A percentile compares a stretch with the other conserved stretches of the same genome.
phyloP scores from a whole-genome alignment of 768 basidiomycete species.

The Hygrophoropsis aurantiaca region DNA sequence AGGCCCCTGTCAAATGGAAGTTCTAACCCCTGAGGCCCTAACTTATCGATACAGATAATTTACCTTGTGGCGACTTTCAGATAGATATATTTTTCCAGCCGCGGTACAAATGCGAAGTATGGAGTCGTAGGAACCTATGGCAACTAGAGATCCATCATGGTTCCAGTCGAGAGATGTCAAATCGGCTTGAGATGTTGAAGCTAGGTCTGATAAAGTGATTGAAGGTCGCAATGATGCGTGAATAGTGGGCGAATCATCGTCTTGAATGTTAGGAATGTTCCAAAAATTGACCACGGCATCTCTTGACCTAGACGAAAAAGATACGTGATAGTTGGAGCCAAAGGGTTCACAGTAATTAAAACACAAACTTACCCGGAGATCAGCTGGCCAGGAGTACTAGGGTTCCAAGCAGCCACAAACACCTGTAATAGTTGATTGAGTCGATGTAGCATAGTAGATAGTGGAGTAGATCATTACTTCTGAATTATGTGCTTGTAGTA shows the following conservation, averaged over 20 bases:
- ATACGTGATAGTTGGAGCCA: slow-evolving; percentile 5
- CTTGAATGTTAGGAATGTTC: slow-evolving; percentile 50
- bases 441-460: neutral
- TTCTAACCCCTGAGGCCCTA: too few species aligned
- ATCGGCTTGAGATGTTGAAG: slow-evolving; percentile 52
- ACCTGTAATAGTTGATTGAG: slow-evolving; percentile 46
- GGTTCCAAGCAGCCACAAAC: slow-evolving; percentile 82
- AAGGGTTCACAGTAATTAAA: neutral
- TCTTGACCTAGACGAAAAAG: slow-evolving; percentile 54
- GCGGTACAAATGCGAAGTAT: slow-evolving; percentile 66
- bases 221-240: slow-evolving; percentile 33
- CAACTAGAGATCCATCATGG: slow-evolving; percentile 66
- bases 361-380: slow-evolving; percentile 64
- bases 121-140: slow-evolving; percentile 77
- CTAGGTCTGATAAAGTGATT: slow-evolving; percentile 48
- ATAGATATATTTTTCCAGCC: slow-evolving; percentile 62
- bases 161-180: slow-evolving; percentile 81
- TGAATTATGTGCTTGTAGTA: slow-evolving; percentile 59
- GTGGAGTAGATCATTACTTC: slow-evolving; percentile 41
- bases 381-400: slow-evolving; percentile 53
- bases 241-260: slow-evolving; percentile 13
- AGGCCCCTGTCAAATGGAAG: slow-evolving; percentile 56
- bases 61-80: slow-evolving; percentile 66
- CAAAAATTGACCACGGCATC: slow-evolving; percentile 76
- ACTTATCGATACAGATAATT: slow-evolving; percentile 9